A percentile compares a stretch with the other conserved stretches of the same genome.
These are phyloP conservation scores for Picochlorum sp. DNA, from an alignment of 139 green algal species.

Conservation along the genomic window DNA sequence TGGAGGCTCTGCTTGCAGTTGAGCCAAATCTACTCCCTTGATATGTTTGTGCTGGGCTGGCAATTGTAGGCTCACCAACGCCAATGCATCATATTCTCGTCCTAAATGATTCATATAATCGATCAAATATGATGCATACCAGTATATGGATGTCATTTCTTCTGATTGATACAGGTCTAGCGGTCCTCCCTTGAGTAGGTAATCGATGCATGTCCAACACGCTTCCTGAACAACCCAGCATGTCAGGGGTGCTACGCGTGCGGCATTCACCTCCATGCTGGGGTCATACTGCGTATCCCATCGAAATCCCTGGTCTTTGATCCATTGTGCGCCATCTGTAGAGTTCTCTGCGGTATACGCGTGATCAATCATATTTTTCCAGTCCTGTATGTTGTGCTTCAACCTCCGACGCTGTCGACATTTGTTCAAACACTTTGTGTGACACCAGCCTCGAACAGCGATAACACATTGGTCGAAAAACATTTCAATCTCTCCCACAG, in stretches of 20 bases:
- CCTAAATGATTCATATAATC: constrained; percentile 3
- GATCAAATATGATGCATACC: constrained; percentile 45
- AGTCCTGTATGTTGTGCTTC: constrained; percentile 63
- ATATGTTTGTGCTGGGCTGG: not conserved
- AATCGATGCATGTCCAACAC: constrained; percentile 31
- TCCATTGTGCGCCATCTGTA: constrained; percentile 21
- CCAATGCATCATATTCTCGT: not conserved
- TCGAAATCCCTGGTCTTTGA: constrained; percentile 19
- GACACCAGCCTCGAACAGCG: constrained; percentile 49
- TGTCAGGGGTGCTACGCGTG: constrained; percentile 39
- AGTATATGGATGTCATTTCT: constrained; percentile 70
- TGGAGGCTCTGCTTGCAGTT: not conserved
- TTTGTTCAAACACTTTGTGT: constrained; percentile 64
- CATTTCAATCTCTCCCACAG: constrained; percentile 32
- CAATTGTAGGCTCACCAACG: not conserved
- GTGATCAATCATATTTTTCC: constrained; percentile 66
- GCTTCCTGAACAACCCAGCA: constrained; percentile 66
- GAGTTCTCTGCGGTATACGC: constrained; percentile 49
- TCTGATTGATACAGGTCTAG: constrained; percentile 64
- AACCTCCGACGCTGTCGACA: constrained; percentile 55
- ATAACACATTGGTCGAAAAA: constrained; percentile 71
- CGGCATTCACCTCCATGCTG: not conserved
- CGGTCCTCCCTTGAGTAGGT: constrained; percentile 73
- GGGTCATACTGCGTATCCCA: constrained; percentile 14
- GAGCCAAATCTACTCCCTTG: not conserved